Evolutionary conservation across 192 early-diverging fungal species (phyloP), one percentile per base, ranked within the genome.

Genomic region (Coemansia sp.): DNA sequence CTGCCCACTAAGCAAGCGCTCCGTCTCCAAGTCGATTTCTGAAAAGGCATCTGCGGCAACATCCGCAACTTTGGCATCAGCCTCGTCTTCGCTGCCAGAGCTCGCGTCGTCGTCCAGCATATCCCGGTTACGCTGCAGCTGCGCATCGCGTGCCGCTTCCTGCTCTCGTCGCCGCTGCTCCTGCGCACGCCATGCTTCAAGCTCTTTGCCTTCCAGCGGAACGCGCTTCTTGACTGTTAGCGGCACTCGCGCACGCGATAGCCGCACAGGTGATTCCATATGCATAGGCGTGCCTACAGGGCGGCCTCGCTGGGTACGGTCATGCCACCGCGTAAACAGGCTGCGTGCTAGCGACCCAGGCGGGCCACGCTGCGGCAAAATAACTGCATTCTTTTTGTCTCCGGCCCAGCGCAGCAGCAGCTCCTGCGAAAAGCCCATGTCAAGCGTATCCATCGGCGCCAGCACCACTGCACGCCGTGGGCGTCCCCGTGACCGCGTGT

Each of bases 121-220:
- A 10, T 81, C 86, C 63, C 76, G 79, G 59, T 69, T 83, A 58
- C 82, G 80, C 54, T 82, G 82, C 53, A 83, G 64, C 39, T 84
- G 64, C 2, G 84, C 86, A 16, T 84, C 85, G 53, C 90, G 81
- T 2, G 87, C 87, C 3, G 87, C 88, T 51, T 92, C 90, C 30
- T 87, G 73, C 66, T 93, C 88, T 18, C 68, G 65, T 36, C 76
- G 67, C 7, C 85, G 85, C 62, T 80, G 78, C 64, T 88, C 82
- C 34, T 75, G 74, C 3, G 75, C 82, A 36, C 82, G 67, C 65
- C 83, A 88, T 28, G 86, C 83, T 1, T 81, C 80, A 37, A 99
- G 71, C 62, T 97, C 96, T 17, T 75, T 74, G 31, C 96, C 96
- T 62, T 92, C 84, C n/a, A 99, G 72, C 8, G 87, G 84, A 0